Base-by-base conservation (phyloP, 202 grass and related monocot genomes). In the Setaria italica region DNA sequence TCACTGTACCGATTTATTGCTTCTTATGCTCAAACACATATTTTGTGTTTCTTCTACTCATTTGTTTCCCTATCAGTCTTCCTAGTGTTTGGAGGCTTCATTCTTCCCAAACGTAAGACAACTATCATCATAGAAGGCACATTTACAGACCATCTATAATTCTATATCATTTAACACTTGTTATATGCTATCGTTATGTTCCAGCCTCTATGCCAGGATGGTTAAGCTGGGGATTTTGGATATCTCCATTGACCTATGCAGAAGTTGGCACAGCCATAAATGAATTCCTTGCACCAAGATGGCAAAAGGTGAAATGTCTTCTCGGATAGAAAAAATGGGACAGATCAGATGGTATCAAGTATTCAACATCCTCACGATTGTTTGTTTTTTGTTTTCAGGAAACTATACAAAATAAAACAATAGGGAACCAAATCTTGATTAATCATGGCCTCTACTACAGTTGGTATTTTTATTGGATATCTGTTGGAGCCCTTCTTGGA, bases 401-500 rank as follows among this genome's bases (percentile, higher is more conserved):
- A 86, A 86, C 30, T 62, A 53, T 79, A 9, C 45, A 86, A 84
- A 89, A 89, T 64, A 82, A 62, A 37, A 93, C 88, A 43, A 86
- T 81, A 62, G 93, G 90, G n/a, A 83, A 84, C 60, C 86, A 78
- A 85, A 71, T 76, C 0, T 66, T 95, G 43, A 87, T 77, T 80
- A 85, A 62, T 77, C 93, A 83, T 64, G 90, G 90, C 53, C 89
- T 93, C 54, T 83, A 88, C 76, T 93, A 95, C 67, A 62, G 66
- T 70, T 82, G 77, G 64, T 11, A 88, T 63, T 92, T 82, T 68
- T 95, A 95, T 63, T 95, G 90, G 93, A 95, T 92, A 84, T 85
- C 88, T 60, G 42, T 95, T 42, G 93, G 84, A 68, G 93, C 93
- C 58, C 51, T 95, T 39, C 20, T 95, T 32, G 90, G 87, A 65